A percentile compares a stretch with the other conserved stretches of the same genome.
These are phyloP conservation scores for Beauveria caledonica DNA, from an alignment of 2,329 filamentous ascomycete species.

Conservation along the genomic window DNA sequence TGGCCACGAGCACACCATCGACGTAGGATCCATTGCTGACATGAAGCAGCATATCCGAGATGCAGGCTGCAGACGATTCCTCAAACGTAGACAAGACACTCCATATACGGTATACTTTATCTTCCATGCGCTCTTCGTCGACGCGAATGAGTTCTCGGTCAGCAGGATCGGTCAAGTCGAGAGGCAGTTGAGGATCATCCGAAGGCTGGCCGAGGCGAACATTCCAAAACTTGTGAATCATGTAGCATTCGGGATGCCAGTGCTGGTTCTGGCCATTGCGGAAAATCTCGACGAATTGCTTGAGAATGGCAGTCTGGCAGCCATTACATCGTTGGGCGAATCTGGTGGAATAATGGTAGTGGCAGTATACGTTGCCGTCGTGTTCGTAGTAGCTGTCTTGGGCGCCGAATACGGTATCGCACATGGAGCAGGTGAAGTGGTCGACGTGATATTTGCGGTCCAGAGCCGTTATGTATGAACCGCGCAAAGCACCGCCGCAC, in stretches of 20 bases:
- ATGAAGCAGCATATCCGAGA: conserved; percentile 97
- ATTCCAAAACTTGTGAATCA: conserved; percentile 99
- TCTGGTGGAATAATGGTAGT: conserved; percentile 97
- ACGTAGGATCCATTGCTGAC: conserved; percentile 97
- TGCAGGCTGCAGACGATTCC: conserved; percentile 94
- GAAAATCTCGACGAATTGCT: conserved; percentile 98
- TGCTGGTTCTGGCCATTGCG: conserved; percentile 97
- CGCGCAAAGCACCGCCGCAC: conserved; percentile 84
- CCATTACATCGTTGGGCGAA: conserved; percentile 95
- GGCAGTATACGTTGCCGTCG: conserved; percentile 91
- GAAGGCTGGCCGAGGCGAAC: conserved; percentile 67
- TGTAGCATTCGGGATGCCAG: conserved; percentile 99
- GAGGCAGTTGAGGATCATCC: conserved; percentile 36
- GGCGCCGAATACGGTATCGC: conserved; percentile 94
- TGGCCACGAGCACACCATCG: conserved; percentile 88
- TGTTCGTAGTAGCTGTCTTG: conserved; percentile 99
- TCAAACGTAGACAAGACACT: conserved; percentile 95
- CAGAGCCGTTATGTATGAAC: conserved; percentile 95
- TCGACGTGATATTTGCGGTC: conserved; percentile 99
- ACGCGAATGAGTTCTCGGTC: conserved; percentile 69
- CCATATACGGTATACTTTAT: conserved; percentile 97
- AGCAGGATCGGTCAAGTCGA: conserved; percentile 42
- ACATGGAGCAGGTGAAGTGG: conserved; percentile 96
- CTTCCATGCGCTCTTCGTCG: conserved; percentile 90
- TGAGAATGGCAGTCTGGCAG: conserved; percentile 92